phyloP scores from a whole-genome alignment of 177 flowering plant species.

The Tripterygium wilfordii region DNA sequence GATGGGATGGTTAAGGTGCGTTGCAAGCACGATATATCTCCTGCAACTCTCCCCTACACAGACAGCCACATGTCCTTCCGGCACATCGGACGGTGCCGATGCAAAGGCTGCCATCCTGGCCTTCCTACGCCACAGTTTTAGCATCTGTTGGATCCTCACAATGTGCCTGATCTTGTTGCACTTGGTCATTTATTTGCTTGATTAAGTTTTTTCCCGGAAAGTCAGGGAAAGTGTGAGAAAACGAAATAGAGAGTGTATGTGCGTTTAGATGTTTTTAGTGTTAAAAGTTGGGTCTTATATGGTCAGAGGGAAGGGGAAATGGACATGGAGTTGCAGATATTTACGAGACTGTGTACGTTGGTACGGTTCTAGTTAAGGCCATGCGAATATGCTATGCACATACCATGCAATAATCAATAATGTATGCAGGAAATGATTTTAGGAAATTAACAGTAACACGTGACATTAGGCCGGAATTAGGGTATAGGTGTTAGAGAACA shows the following conservation, averaged over 20 bases:
- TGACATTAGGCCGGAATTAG: too few relatives aligned
- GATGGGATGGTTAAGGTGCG: conserved; percentile 73
- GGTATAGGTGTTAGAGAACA: too few relatives aligned
- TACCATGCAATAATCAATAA: too few relatives aligned
- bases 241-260: not conserved
- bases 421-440: too few relatives aligned
- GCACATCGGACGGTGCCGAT: conserved; percentile 68
- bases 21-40: conserved; percentile 57
- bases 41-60: conserved; percentile 38
- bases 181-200: conserved; percentile 26
- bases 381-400: conserved; percentile 11
- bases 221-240: conserved; percentile 5
- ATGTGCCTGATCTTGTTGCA: conserved; percentile 46
- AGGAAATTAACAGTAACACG: too few relatives aligned
- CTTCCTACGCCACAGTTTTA: conserved; percentile 48
- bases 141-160: conserved; percentile 49
- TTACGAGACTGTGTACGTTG: conserved; percentile 17
- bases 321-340: conserved; percentile 18
- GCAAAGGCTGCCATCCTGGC: conserved; percentile 21
- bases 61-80: conserved; percentile 71
- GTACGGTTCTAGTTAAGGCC: conserved; percentile 7
- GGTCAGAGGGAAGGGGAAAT: not conserved
- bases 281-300: too few relatives aligned
- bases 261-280: too few relatives aligned
- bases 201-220: conserved; percentile 9